Conservation (phyloP, 2,329 filamentous ascomycete species). For the Pyrenophora tritici-repentis region DNA sequence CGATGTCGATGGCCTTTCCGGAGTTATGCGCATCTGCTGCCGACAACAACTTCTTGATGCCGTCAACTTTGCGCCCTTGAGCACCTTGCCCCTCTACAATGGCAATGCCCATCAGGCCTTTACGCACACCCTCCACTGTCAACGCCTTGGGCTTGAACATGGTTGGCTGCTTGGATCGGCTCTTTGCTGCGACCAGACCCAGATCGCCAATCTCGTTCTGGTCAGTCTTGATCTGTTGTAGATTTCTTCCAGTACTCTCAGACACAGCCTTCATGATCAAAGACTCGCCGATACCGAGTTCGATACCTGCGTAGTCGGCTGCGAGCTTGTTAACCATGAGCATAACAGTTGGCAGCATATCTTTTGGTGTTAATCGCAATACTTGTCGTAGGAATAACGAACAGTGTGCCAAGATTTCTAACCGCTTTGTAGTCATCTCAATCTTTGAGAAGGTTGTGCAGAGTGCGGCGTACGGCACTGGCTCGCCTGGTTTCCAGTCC, state of each 20-base stretch:
- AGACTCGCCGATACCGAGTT: constrained; percentile 97
- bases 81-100: constrained; percentile 84
- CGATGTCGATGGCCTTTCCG: constrained; percentile 75
- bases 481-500: constrained; percentile 87
- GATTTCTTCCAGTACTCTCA: constrained; percentile 85
- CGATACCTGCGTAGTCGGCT: constrained; percentile 93
- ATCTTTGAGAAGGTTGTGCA: constrained; percentile 94
- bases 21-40: constrained; percentile 76
- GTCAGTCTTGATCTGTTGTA: constrained; percentile 89
- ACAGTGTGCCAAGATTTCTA: constrained; percentile 87
- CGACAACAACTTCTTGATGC: constrained; percentile 95
- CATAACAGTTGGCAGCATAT: constrained; percentile 84
- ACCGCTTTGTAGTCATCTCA: constrained; percentile 89
- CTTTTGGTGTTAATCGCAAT: constrained; percentile 84
- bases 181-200: constrained; percentile 92
- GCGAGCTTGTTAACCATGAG: constrained; percentile 99
- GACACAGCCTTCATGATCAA: constrained; percentile 99
- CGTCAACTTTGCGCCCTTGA: constrained; percentile 87
- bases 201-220: constrained; percentile 97
- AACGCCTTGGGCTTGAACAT: constrained; percentile 98
- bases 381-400: constrained; percentile 91
- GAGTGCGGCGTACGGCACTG: constrained; percentile 91
- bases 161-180: constrained; percentile 89
- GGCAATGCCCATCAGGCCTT: constrained; percentile 85
- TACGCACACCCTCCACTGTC: constrained; percentile 83